Conservation (phyloP, 805 yeast species). For the Schizosaccharomyces osmophilus region DNA sequence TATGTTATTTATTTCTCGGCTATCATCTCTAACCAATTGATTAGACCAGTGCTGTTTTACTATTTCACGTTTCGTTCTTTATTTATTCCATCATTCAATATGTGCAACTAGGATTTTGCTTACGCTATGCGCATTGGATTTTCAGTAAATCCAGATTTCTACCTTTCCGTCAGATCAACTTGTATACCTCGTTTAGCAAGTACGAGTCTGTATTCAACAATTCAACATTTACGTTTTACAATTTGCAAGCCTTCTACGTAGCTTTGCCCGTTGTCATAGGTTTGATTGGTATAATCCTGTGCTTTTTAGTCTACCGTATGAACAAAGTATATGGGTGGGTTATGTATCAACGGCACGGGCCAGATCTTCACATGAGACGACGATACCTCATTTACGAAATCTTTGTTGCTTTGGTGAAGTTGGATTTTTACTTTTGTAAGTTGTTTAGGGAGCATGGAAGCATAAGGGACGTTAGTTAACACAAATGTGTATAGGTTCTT, state of each 20-base stretch:
- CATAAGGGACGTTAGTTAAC: background rate
- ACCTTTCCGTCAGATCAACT: background rate
- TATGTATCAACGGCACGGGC: conserved; percentile 24
- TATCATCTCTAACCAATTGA: too few species aligned
- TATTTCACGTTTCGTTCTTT: too few species aligned
- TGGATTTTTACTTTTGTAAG: conserved; percentile 21
- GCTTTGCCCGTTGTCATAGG: conserved; percentile 22
- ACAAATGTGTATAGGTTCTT: background rate
- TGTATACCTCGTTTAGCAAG: background rate
- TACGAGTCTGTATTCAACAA: background rate
- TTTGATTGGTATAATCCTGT: conserved; percentile 15
- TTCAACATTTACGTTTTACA: background rate
- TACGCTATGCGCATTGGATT: conserved; percentile 4
- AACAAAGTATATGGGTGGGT: conserved; percentile 23
- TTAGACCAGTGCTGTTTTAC: too few species aligned
- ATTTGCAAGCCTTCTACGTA: conserved; percentile 17
- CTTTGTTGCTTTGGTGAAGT: conserved; percentile 18
- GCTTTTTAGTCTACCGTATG: conserved; percentile 15
- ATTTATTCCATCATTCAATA: too few species aligned
- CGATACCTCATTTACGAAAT: conserved; percentile 19
- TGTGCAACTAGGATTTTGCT: too few species aligned
- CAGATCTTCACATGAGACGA: conserved; percentile 18
- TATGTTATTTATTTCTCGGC: background rate
- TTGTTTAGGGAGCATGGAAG: background rate
- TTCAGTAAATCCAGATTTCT: conserved; percentile 14